Evolutionary conservation across 805 yeast genomes (phyloP).

Genomic region (Myxozyma mucilagina): DNA sequence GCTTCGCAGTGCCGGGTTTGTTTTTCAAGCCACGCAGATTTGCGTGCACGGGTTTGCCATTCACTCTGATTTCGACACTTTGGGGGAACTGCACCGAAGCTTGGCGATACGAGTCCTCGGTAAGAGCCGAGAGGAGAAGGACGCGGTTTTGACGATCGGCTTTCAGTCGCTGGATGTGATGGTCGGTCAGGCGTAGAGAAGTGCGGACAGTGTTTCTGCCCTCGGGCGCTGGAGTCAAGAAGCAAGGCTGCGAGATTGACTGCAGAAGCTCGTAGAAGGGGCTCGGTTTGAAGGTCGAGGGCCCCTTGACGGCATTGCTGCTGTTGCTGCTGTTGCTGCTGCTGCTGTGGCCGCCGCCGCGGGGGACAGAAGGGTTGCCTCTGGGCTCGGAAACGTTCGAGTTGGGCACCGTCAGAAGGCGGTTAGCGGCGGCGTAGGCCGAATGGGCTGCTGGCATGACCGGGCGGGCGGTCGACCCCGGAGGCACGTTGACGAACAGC

Average conservation of each 20-base stretch:
- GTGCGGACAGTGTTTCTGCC: slow-evolving; percentile 8
- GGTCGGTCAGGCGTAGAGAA: slow-evolving; percentile 47
- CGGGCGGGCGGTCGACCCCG: background rate
- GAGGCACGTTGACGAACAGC: background rate
- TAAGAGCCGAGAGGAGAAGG: slow-evolving; percentile 53
- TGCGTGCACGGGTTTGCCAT: slow-evolving; percentile 51
- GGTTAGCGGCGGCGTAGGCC: no score
- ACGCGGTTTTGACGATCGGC: slow-evolving; percentile 42
- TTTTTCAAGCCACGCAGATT: slow-evolving; percentile 75
- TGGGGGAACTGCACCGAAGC: slow-evolving; percentile 61
- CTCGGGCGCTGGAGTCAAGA: slow-evolving; percentile 14
- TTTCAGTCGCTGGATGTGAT: slow-evolving; percentile 47
- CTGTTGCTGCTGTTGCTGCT: no score
- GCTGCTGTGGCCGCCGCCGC: no score
- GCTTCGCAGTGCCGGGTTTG: slow-evolving; percentile 73
- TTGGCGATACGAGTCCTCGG: slow-evolving; percentile 27
- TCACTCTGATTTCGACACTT: slow-evolving; percentile 67
- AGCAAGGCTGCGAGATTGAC: slow-evolving; percentile 30
- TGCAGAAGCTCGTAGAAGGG: slow-evolving; percentile 36
- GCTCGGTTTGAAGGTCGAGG: slow-evolving; percentile 30
- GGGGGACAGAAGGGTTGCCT: no score
- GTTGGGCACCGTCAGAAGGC: no score
- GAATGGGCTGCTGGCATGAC: no score
- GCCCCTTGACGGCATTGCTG: background rate
- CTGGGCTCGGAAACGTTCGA: no score